These are phyloP conservation scores for Pseudogymnoascus sp. DNA, from an alignment of 2,329 filamentous ascomycete genomes.

Conservation along the genomic window DNA sequence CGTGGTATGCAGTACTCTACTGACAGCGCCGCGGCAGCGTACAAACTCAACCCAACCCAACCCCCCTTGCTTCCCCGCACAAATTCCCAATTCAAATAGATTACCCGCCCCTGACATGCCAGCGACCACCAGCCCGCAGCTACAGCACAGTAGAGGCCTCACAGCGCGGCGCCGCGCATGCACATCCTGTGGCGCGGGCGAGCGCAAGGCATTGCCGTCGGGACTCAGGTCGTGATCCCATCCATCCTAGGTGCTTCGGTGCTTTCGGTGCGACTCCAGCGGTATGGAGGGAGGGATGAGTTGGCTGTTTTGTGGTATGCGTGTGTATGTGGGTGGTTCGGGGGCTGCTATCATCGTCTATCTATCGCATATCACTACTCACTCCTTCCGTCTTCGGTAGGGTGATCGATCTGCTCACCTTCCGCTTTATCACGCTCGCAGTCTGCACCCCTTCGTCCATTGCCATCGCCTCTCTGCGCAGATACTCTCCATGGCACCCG, in stretches of 20 bases:
- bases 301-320: neutral
- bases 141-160: neutral
- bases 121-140: neutral
- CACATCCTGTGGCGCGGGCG: neutral
- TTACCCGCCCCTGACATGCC: neutral
- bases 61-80: neutral
- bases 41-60: neutral
- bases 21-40: no score
- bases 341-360: neutral
- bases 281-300: neutral
- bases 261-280: neutral
- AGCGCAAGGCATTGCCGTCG: neutral
- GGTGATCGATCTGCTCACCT: no score
- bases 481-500: no score
- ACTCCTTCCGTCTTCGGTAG: neutral
- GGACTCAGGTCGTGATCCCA: neutral
- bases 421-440: neutral
- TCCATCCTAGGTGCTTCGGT: neutral
- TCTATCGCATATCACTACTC: neutral
- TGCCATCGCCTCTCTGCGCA: neutral
- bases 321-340: neutral
- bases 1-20: no score
- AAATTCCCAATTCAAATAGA: neutral
- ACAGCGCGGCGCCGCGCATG: neutral
- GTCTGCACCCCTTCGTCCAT: neutral